These are phyloP conservation scores for Plasmodium vinckei DNA, from an alignment of 169 alveolate species.

Conservation along the genomic window DNA sequence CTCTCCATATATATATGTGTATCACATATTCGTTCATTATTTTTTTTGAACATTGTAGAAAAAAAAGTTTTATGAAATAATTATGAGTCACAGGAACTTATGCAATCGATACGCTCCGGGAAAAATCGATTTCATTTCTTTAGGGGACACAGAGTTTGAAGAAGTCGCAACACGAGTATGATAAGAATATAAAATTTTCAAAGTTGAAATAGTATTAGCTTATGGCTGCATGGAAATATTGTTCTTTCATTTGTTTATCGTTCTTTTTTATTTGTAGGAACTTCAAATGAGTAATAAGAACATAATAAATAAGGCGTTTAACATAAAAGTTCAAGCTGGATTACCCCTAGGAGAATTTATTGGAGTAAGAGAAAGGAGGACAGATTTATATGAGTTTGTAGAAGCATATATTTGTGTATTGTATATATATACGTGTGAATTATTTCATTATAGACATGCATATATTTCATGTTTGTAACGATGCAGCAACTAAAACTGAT, in stretches of 20 bases:
- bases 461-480: not conserved
- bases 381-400: not conserved
- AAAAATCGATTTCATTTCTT: conserved; percentile 82
- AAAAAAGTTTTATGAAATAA: conserved; percentile 79
- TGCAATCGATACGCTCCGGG: conserved; percentile 24
- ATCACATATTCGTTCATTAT: no score
- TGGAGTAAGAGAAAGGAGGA: conserved; percentile 31
- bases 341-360: conserved; percentile 28
- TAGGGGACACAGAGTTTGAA: conserved; percentile 89
- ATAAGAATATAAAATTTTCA: not conserved
- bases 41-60: conserved; percentile 62
- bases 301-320: conserved; percentile 24
- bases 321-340: conserved; percentile 28
- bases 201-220: not conserved
- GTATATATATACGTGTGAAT: conserved; percentile 2
- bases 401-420: conserved; percentile 26
- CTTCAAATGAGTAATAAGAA: conserved; percentile 6
- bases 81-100: conserved; percentile 63
- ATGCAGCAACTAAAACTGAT: conserved; percentile 80
- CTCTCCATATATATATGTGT: not conserved
- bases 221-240: not conserved
- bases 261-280: conserved; percentile 26
- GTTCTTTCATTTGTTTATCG: not conserved
- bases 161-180: conserved; percentile 87
- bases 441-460: not conserved